Evolutionary conservation across 192 early-diverging fungal species (phyloP).

Genomic region (Coemansia biformis): DNA sequence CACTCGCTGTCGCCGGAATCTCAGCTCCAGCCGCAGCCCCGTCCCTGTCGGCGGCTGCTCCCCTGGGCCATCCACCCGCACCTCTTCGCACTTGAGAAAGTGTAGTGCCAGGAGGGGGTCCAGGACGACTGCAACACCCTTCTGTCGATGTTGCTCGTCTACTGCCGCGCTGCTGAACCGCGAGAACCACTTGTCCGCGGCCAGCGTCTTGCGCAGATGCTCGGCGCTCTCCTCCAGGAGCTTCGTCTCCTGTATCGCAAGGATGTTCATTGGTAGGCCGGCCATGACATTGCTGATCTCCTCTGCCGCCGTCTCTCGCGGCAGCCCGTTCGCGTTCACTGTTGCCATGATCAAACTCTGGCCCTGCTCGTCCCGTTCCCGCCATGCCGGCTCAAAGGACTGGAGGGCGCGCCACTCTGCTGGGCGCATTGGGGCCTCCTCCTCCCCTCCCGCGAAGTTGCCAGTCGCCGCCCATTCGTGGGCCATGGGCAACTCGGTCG

Average conservation of each 20-base stretch:
- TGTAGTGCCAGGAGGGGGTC: neutral
- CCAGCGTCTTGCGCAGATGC: neutral
- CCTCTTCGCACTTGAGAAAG: neutral
- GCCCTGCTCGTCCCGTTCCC: neutral
- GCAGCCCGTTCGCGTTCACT: slow-evolving; percentile 1
- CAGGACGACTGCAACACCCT: neutral
- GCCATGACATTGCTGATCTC: neutral
- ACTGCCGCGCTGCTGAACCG: neutral
- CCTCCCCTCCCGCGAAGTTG: neutral
- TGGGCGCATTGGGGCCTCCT: neutral
- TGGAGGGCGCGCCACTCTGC: neutral
- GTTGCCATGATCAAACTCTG: neutral
- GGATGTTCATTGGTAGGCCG: neutral
- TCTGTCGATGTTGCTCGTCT: neutral
- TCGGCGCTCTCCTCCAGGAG: neutral
- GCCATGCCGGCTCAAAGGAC: neutral
- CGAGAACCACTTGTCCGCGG: neutral
- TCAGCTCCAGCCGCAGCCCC: neutral
- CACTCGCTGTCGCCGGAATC: neutral
- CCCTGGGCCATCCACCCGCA: neutral
- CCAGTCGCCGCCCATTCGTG: too few species aligned
- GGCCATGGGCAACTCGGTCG: too few species aligned
- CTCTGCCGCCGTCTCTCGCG: neutral
- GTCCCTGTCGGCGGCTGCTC: neutral
- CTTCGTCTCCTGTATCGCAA: neutral